These are phyloP conservation scores for Aspergillus felis DNA, from an alignment of 2,329 filamentous ascomycete genomes.

Conservation along the genomic window DNA sequence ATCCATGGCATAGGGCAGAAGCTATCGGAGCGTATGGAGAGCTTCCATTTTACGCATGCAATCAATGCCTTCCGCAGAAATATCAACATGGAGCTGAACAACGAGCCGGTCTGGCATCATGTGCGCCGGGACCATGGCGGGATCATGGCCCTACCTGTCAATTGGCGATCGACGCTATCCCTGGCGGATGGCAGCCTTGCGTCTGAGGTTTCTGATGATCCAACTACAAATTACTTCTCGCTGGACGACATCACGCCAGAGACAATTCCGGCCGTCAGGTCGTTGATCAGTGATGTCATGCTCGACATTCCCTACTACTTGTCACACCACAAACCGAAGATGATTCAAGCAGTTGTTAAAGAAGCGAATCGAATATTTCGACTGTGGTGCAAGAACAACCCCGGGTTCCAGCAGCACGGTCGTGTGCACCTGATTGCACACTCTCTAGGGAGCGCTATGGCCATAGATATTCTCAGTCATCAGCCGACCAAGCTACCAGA, in stretches of 20 bases:
- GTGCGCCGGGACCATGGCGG: slow-evolving; percentile 76
- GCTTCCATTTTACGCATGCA: slow-evolving; percentile 94
- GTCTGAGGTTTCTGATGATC: slow-evolving; percentile 49
- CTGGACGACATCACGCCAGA: slow-evolving; percentile 89
- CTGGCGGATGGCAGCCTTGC: slow-evolving; percentile 74
- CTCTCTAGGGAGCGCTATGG: slow-evolving; percentile 91
- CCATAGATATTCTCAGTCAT: slow-evolving; percentile 81
- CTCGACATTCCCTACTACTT: slow-evolving; percentile 97
- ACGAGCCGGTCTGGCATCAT: slow-evolving; percentile 67
- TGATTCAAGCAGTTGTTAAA: slow-evolving; percentile 81
- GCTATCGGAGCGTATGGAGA: slow-evolving; percentile 88
- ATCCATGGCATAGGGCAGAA: slow-evolving; percentile 97
- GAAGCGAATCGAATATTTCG: slow-evolving; percentile 96
- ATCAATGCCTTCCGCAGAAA: slow-evolving; percentile 86
- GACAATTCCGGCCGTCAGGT: slow-evolving; percentile 86
- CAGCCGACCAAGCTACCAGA: slow-evolving; percentile 71
- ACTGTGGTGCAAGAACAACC: slow-evolving; percentile 91
- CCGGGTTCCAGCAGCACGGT: slow-evolving; percentile 73
- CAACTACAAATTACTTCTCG: slow-evolving; percentile 58
- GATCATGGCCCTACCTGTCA: slow-evolving; percentile 90
- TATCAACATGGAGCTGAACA: slow-evolving; percentile 78
- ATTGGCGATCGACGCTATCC: slow-evolving; percentile 85
- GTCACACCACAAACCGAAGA: slow-evolving; percentile 91
- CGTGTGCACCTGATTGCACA: slow-evolving; percentile 91
- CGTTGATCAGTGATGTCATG: slow-evolving; percentile 96